Base-by-base conservation (phyloP, 2,329 filamentous ascomycete species). In the Pseudogymnoascus sp. region DNA sequence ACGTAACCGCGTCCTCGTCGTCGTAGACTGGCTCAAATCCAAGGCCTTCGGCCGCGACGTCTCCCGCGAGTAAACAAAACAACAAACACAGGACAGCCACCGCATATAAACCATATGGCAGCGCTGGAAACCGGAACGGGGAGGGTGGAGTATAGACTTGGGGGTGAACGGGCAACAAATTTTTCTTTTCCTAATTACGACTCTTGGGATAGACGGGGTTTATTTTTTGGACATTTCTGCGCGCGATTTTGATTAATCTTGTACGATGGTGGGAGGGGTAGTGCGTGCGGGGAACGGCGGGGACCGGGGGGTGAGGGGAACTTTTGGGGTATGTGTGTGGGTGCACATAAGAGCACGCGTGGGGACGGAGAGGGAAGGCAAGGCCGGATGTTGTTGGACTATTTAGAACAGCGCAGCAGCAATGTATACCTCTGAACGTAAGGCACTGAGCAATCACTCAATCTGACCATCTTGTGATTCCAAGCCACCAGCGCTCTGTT, bases 11-110 rank as follows among this genome's bases (percentile, higher is more conserved):
- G 85, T 98, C 70, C 84, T 99, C 61, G 95, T 99, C 71, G 80
- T 91, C 68, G 82, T 96, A 72, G 95, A 99, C 79, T 99, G 95
- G 95, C 77, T 93, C 76, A 99, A 99, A 84, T 92, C 93, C 70
- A 96, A 96, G 82, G 80, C 95, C 65, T 99, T 99, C 74, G 95
- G 95, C 66, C 92, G 95, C 75, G 95, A 99, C 73, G 91, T 98
- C 61, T 93, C 90, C 50, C 84, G 90, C 72, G 90, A 93, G 79
- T 93, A 86, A 75, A 67, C 1, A 11, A 59, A 53, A 28, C 3
- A 11, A 31, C 14, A 60, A 46, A 26, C 26, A 28, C 26, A 28
- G 26, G 6, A 7, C 14, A n/a, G 14, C 19, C 16, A 22, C 19
- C 10, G 14, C 7, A 26, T 26, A 40, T 28, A 53, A 61, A 24